Conservation (phyloP, 345 rosid species). For the Hypericum androsaemum region DNA sequence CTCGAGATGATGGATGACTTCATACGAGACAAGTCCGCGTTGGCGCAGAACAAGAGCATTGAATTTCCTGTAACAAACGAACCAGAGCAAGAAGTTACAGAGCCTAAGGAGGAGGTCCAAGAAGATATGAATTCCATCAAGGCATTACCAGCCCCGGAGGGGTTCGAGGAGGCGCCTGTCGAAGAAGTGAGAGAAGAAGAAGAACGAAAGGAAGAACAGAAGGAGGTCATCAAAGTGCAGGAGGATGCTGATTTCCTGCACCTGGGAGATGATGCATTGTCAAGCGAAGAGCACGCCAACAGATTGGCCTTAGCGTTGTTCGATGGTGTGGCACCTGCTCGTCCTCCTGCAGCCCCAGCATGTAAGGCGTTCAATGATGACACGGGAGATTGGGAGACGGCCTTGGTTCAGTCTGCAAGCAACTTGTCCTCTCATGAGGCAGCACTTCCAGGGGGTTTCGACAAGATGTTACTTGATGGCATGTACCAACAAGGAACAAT, state of each 20-base stretch:
- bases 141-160: slow-evolving; percentile 56
- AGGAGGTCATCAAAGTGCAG: slow-evolving; percentile 7
- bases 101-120: slow-evolving; percentile 16
- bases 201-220: slow-evolving; percentile 13
- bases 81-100: slow-evolving; percentile 14
- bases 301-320: slow-evolving; percentile 54
- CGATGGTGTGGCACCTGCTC: slow-evolving; percentile 27
- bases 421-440: slow-evolving; percentile 29
- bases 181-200: slow-evolving; percentile 18
- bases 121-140: slow-evolving; percentile 44
- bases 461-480: slow-evolving; percentile 37
- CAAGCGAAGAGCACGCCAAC: slow-evolving; percentile 34
- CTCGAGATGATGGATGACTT: slow-evolving; percentile 78
- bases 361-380: slow-evolving; percentile 70
- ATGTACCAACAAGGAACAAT: slow-evolving; percentile 47
- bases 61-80: slow-evolving; percentile 18
- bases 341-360: slow-evolving; percentile 13
- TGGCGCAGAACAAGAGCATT: slow-evolving; percentile 21
- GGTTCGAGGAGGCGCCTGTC: slow-evolving; percentile 12
- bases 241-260: slow-evolving; percentile 50
- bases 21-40: slow-evolving; percentile 52
- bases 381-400: slow-evolving; percentile 59
- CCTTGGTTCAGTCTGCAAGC: slow-evolving; percentile 60
- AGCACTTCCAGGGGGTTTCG: slow-evolving; percentile 41
- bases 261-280: slow-evolving; percentile 33